Evolutionary conservation across 2,329 filamentous ascomycete genomes (phyloP).

Genomic region (Pyrenophora tritici-repentis): DNA sequence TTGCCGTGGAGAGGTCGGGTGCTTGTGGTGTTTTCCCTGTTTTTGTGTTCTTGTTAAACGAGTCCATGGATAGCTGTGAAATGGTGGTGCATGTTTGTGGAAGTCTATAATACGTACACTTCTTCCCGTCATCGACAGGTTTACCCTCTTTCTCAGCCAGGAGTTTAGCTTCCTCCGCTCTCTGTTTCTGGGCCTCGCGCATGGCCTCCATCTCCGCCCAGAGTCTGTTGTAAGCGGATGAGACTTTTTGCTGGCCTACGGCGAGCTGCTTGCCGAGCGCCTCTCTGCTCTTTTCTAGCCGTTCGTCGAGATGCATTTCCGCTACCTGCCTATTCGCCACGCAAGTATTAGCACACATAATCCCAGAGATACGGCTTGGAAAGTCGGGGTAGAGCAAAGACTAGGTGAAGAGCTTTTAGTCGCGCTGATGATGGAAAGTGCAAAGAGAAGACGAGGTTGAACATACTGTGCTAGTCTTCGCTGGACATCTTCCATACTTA

Average conservation of each 20-base stretch:
- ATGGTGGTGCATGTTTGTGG: fast-evolving
- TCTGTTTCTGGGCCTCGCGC: conserved; percentile 72
- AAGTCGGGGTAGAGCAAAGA: conserved; percentile 36
- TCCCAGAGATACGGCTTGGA: conserved; percentile 35
- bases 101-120: conserved; percentile 25
- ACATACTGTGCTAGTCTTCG: conserved; percentile 74
- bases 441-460: conserved; percentile 15
- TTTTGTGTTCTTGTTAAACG: too few relatives aligned
- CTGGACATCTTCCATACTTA: conserved; percentile 94
- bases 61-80: too few relatives aligned
- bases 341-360: conserved; percentile 46
- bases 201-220: conserved; percentile 89
- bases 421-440: conserved; percentile 16
- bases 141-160: conserved; percentile 40
- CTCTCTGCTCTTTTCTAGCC: conserved; percentile 81
- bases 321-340: conserved; percentile 70
- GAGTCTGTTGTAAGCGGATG: conserved; percentile 81
- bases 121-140: conserved; percentile 18
- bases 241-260: conserved; percentile 85
- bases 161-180: conserved; percentile 61
- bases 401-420: conserved; percentile 35
- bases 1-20: conserved; percentile 59
- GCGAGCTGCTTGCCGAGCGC: conserved; percentile 87
- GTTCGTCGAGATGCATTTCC: conserved; percentile 90
- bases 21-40: conserved; percentile 38